These are phyloP conservation scores for Simplicillium sp. DNA, from an alignment of 2,329 filamentous ascomycete species.

Conservation along the genomic window DNA sequence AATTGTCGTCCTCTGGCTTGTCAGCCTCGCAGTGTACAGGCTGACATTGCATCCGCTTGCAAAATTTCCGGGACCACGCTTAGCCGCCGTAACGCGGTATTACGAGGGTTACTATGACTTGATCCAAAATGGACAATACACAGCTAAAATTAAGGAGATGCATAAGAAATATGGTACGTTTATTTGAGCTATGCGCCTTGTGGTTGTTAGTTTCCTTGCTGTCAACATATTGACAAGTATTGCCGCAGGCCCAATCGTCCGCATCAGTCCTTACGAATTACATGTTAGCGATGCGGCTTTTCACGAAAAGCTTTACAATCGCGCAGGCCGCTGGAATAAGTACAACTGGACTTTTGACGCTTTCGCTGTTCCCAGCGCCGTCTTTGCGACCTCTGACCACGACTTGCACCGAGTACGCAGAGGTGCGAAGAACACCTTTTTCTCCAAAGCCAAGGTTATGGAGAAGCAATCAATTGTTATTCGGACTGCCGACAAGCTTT, in stretches of 20 bases:
- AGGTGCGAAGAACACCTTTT: conserved; percentile 8
- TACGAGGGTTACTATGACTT: conserved; percentile 22
- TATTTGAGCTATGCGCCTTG: background rate
- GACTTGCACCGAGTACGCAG: conserved; percentile 7
- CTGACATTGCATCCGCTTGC: conserved; percentile 13
- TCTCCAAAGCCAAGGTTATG: conserved; percentile 5
- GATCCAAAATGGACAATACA: conserved; percentile 13
- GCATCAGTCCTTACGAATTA: conserved; percentile 13
- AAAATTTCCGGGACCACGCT: conserved; percentile 18
- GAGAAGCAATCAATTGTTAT: conserved; percentile 1
- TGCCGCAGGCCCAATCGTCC: conserved; percentile 15
- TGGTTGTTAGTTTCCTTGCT: background rate
- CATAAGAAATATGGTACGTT: conserved; percentile 20
- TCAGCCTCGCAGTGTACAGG: conserved; percentile 8
- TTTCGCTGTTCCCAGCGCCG: background rate
- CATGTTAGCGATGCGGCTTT: conserved; percentile 12
- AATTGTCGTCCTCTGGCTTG: background rate
- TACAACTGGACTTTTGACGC: background rate
- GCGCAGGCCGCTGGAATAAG: conserved; percentile 1
- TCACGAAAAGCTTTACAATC: conserved; percentile 9
- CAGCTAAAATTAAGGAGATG: conserved; percentile 14
- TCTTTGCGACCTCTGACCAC: conserved; percentile 8
- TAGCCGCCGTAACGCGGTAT: conserved; percentile 16
- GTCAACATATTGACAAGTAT: conserved; percentile 4
- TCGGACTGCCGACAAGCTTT: conserved; percentile 6